phyloP scores from a whole-genome alignment of 345 rosid genomes.

The Ceriops zippeliana region DNA sequence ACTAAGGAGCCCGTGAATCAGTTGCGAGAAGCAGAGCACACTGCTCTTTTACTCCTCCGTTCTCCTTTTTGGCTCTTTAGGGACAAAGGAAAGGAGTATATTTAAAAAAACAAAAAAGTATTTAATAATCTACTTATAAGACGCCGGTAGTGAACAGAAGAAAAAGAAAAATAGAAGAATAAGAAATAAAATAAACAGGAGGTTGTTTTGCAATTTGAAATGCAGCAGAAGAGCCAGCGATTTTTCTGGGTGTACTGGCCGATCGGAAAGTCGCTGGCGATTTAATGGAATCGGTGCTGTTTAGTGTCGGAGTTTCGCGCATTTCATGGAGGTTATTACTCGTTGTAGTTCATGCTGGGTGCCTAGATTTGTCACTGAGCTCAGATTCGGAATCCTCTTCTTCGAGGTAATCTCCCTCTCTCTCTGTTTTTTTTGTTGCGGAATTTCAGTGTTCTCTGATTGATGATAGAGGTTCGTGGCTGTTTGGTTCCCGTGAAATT shows the following conservation, averaged over 20 bases:
- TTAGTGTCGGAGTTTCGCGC: constrained; percentile 22
- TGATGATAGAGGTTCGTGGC: neutral
- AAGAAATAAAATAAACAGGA: too few species aligned
- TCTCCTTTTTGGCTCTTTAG: too few species aligned
- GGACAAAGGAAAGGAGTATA: too few species aligned
- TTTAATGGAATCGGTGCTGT: constrained; percentile 33
- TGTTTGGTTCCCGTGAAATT: constrained; percentile 14
- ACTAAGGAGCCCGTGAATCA: too few species aligned
- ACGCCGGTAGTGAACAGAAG: too few species aligned
- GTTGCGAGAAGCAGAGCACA: neutral
- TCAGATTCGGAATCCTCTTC: constrained; percentile 45
- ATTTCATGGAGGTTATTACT: constrained; percentile 67
- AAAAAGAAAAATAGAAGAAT: too few species aligned
- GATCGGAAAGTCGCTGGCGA: constrained; percentile 23
- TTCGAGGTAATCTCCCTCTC: constrained; percentile 42
- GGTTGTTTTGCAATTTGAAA: constrained; percentile 1
- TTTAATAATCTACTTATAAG: too few species aligned
- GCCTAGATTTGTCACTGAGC: constrained; percentile 35
- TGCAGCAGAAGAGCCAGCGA: constrained; percentile 23
- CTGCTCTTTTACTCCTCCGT: neutral
- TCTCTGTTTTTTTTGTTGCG: neutral
- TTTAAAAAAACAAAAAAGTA: too few species aligned
- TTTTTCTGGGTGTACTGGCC: constrained; percentile 15
- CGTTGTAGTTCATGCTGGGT: constrained; percentile 32
- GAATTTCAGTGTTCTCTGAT: neutral